Evolutionary conservation across 257 asterid genomes (phyloP).

Genomic region (Salvia rosmarinus): DNA sequence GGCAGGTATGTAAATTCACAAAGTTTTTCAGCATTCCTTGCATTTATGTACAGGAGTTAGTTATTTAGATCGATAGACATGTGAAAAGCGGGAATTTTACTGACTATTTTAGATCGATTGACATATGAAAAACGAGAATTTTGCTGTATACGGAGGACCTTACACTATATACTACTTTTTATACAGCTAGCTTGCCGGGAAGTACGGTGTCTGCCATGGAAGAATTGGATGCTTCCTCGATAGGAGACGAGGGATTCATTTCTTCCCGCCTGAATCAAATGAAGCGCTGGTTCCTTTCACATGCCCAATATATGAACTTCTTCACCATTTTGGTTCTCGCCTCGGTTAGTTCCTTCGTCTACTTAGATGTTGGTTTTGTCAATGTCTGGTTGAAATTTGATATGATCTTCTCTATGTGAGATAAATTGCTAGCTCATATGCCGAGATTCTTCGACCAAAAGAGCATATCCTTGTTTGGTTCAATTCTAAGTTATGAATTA

Average conservation of each 20-base stretch:
- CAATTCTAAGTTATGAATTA: background rate
- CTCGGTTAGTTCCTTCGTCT: slow-evolving; percentile 57
- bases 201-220: slow-evolving; percentile 59
- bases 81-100: background rate
- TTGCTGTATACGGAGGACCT: slow-evolving; percentile 18
- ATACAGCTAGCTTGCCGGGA: slow-evolving; percentile 68
- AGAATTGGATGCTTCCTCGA: slow-evolving; percentile 58
- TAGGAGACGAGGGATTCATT: slow-evolving; percentile 47
- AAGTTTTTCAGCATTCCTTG: background rate
- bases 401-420: background rate
- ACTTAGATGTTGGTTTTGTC: slow-evolving; percentile 5
- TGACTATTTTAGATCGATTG: slow-evolving; percentile 18
- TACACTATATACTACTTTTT: slow-evolving; percentile 31
- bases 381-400: background rate
- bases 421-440: background rate
- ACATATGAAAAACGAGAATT: background rate
- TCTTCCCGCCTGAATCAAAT: slow-evolving; percentile 53
- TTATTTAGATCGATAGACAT: background rate
- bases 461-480: background rate
- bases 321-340: slow-evolving; percentile 74
- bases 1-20: slow-evolving; percentile 60
- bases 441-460: background rate
- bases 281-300: slow-evolving; percentile 67
- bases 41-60: background rate
- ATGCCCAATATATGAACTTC: slow-evolving; percentile 73